Conservation (phyloP, 177 flowering plant species). For the Vitis hybrid region DNA sequence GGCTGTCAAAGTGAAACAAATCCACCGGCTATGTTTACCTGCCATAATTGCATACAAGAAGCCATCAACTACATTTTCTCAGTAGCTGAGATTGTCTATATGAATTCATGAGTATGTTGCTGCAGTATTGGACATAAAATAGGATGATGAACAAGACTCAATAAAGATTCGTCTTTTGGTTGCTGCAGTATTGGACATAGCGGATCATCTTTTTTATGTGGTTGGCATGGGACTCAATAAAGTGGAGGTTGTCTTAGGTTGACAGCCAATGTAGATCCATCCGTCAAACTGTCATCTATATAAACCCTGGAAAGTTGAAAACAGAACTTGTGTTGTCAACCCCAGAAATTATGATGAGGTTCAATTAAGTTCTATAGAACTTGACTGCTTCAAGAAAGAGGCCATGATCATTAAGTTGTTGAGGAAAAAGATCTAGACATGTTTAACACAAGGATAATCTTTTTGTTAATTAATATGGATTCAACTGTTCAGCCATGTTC, state of each 20-base stretch:
- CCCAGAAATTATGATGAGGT: neutral
- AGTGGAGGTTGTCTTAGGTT: too few species aligned
- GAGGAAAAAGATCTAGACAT: neutral
- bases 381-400: neutral
- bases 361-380: neutral
- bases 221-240: neutral
- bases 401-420: neutral
- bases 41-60: too few species aligned
- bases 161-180: too few species aligned
- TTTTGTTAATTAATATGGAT: neutral
- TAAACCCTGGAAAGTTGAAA: too few species aligned
- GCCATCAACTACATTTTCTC: neutral
- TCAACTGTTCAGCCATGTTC: neutral
- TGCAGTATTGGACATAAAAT: neutral
- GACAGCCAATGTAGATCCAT: too few species aligned
- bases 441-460: neutral
- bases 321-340: neutral
- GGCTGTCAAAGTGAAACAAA: too few species aligned
- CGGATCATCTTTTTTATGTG: too few species aligned
- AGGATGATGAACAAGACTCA: too few species aligned
- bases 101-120: neutral
- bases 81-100: neutral
- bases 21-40: too few species aligned
- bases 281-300: too few species aligned
- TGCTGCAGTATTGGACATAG: too few species aligned